Evolutionary conservation across 495 filamentous ascomycete species (phyloP), one percentile per base, ranked within the genome.

Genomic region (Xanthoparmelia taractica): DNA sequence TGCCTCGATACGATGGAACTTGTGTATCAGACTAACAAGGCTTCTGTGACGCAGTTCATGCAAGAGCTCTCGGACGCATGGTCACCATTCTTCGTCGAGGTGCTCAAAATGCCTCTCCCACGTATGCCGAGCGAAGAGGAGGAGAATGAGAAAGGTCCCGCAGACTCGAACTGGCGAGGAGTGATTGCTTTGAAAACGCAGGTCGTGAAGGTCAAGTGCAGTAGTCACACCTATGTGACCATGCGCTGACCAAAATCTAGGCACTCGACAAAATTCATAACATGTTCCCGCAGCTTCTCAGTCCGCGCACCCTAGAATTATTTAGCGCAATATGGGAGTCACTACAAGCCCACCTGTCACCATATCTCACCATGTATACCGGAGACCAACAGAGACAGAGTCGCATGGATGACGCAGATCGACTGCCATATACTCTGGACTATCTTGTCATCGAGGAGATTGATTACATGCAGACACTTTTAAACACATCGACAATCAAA

Each of bases 1-100:
- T 96, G 89, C 73, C 93, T 97, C 71, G 91, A 97, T 73, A 91
- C 91, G 59, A 82, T 98, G 78, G 92, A 97, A 73, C 92, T 96
- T 80, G 88, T 97, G 63, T 86, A 95, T 76, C 92, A 96, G 64
- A 89, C 92, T 63, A 89, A 97, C 73, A 88, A 89, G 70, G 80
- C 76, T 47, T 88, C 87, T 36, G 90, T 98, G 58, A 91, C 89
- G 72, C 80, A 79, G 2, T 98, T 98, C 70, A 91, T 92, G 62
- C 90, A 96, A 68, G 87, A 93, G 70, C 83, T 89, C 1, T 79
- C 97, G 48, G 80, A 77, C 57, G 82, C 79, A 31, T 98, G 94
- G 94, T 85, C 87, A 52, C 91, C 94, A 4, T 95, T 96, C 77
- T 89, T 97, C 74, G 73, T 85, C 36, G 81, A 86, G 41, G 82